phyloP scores from a whole-genome alignment of 164 flowering plant genomes.

The Pachysandra terminalis region DNA sequence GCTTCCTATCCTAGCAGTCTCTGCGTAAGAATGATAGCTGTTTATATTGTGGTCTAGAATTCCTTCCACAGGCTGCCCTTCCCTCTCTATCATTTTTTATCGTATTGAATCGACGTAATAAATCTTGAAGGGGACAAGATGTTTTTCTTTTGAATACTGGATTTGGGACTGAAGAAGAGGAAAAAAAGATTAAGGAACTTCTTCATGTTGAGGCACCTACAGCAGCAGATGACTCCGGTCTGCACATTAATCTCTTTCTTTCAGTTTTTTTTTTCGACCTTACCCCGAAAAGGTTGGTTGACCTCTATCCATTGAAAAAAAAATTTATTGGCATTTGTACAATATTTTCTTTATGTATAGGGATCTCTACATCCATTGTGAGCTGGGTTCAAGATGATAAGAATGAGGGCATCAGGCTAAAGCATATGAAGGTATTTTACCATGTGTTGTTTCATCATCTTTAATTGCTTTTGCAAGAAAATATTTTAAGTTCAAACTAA shows the following conservation, averaged over 20 bases:
- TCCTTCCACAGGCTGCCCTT: background rate
- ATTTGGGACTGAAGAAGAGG: constrained; percentile 67
- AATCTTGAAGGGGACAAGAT: constrained; percentile 63
- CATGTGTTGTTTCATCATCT: background rate
- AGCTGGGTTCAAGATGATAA: constrained; percentile 74
- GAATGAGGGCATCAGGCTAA: constrained; percentile 66
- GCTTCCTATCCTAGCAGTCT: constrained; percentile 71
- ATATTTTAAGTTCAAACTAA: background rate
- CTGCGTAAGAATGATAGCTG: constrained; percentile 44
- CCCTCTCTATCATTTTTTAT: background rate
- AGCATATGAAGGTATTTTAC: constrained; percentile 75
- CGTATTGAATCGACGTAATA: background rate
- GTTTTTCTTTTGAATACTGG: constrained; percentile 76
- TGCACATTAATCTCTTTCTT: constrained; percentile 16
- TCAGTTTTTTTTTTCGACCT: background rate
- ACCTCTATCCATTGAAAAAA: background rate
- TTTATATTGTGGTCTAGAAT: background rate
- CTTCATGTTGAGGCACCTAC: constrained; percentile 40
- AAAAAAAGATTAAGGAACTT: constrained; percentile 55
- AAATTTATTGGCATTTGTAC: background rate
- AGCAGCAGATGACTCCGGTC: constrained; percentile 56
- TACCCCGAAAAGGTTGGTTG: too few relatives aligned
- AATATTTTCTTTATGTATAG: constrained; percentile 22
- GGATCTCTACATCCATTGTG: constrained; percentile 32
- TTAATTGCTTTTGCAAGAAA: background rate